phyloP scores from a whole-genome alignment of 2,329 filamentous ascomycete genomes.

The Elsinoe necatrix region DNA sequence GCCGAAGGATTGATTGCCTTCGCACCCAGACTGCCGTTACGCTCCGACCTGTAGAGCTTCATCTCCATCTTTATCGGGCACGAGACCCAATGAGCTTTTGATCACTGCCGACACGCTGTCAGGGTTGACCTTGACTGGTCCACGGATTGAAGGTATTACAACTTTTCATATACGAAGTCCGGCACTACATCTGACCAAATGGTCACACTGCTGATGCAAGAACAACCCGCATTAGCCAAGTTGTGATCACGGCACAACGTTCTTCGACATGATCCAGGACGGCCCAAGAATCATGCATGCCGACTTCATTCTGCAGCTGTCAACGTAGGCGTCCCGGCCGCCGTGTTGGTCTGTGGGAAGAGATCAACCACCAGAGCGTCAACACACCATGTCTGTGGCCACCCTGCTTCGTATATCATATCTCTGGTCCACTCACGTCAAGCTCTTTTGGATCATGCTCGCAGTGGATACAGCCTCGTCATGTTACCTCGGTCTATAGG shows the following conservation, averaged over 20 bases:
- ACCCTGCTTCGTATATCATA: too few species aligned
- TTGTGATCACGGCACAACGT: neutral
- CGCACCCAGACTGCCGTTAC: neutral
- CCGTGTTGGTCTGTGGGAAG: neutral
- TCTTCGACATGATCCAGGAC: neutral
- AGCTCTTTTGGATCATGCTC: too few species aligned
- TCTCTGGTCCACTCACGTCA: too few species aligned
- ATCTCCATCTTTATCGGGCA: neutral
- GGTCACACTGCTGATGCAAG: neutral
- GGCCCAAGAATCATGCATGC: neutral
- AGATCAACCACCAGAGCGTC: neutral
- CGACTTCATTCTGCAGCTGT: neutral
- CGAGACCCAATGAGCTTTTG: neutral
- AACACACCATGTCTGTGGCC: neutral
- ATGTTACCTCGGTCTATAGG: too few species aligned
- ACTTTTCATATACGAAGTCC: neutral
- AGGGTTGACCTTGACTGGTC: neutral
- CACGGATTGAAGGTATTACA: neutral
- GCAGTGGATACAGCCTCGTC: too few species aligned
- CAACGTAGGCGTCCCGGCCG: neutral
- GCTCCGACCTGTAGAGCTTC: neutral
- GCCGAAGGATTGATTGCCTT: slow-evolving; percentile 3
- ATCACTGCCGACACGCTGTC: neutral
- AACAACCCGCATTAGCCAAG: neutral
- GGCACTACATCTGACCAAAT: neutral